Evolutionary conservation across 2,329 filamentous ascomycete species (phyloP).

Genomic region (Ceratocystiopsis minuta): DNA sequence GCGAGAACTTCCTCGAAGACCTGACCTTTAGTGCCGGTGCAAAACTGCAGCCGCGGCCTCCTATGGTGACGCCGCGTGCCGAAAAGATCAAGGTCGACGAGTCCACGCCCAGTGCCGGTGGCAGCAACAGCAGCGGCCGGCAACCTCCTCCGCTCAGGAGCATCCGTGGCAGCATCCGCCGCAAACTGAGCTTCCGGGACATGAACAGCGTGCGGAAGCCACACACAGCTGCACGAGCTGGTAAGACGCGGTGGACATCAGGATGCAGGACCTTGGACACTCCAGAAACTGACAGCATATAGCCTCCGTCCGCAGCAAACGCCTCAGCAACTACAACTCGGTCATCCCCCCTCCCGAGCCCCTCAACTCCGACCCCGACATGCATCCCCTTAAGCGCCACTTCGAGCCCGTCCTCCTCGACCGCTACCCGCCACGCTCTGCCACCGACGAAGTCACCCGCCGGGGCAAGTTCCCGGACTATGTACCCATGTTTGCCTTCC

Average conservation of each 20-base stretch:
- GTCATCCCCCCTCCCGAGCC: conserved; percentile 90
- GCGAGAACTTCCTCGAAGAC: conserved; percentile 85
- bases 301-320: conserved; percentile 54
- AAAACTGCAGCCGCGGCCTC: conserved; percentile 49
- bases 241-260: conserved; percentile 44
- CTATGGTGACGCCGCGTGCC: conserved; percentile 60
- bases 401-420: conserved; percentile 96
- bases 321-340: conserved; percentile 93
- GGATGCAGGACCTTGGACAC: too few relatives aligned
- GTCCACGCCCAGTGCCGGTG: conserved; percentile 26
- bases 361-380: conserved; percentile 71
- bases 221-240: conserved; percentile 54
- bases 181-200: conserved; percentile 81
- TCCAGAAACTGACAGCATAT: too few relatives aligned
- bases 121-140: conserved; percentile 18
- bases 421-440: conserved; percentile 71
- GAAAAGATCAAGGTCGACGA: conserved; percentile 72
- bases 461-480: conserved; percentile 88
- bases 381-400: conserved; percentile 85
- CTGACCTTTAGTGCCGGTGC: conserved; percentile 75
- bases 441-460: conserved; percentile 60
- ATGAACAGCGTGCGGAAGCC: conserved; percentile 92
- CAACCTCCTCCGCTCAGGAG: conserved; percentile 25
- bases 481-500: conserved; percentile 97
- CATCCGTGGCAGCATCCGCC: conserved; percentile 69